phyloP scores from a whole-genome alignment of 768 basidiomycete genomes.

The Suillus clintonianus region DNA sequence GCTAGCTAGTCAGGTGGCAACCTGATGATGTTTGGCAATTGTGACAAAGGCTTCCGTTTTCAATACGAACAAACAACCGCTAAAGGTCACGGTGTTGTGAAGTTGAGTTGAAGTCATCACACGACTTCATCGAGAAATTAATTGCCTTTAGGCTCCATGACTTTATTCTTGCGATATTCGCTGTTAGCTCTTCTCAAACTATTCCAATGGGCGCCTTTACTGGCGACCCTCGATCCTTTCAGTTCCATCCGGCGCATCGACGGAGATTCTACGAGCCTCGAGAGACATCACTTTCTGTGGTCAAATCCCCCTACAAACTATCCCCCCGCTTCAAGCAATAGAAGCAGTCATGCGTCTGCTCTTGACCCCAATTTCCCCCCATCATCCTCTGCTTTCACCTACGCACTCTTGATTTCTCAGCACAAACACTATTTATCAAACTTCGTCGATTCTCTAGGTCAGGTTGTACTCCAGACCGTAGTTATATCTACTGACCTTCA shows the following conservation, averaged over 20 bases:
- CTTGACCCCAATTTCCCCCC: neutral
- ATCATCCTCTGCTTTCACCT: neutral
- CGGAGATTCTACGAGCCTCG: neutral
- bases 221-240: neutral
- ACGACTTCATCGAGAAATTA: neutral
- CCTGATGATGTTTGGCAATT: neutral
- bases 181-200: neutral
- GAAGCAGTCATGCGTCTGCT: neutral
- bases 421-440: neutral
- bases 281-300: neutral
- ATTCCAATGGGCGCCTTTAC: neutral
- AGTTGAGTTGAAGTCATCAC: neutral
- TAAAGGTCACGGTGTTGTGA: neutral
- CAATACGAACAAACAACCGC: neutral
- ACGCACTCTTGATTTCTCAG: neutral
- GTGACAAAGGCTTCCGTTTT: neutral
- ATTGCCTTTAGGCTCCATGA: neutral
- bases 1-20: too few species aligned
- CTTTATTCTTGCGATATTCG: neutral
- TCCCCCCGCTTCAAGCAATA: neutral
- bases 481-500: neutral
- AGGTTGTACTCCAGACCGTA: neutral
- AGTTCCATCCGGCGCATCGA: neutral
- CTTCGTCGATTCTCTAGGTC: conserved; percentile 1
- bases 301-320: neutral